A percentile compares a stretch with the other conserved stretches of the same genome.
Conservation (phyloP, 1,139 yeast genomes). For the Suhomyces taliae region DNA sequence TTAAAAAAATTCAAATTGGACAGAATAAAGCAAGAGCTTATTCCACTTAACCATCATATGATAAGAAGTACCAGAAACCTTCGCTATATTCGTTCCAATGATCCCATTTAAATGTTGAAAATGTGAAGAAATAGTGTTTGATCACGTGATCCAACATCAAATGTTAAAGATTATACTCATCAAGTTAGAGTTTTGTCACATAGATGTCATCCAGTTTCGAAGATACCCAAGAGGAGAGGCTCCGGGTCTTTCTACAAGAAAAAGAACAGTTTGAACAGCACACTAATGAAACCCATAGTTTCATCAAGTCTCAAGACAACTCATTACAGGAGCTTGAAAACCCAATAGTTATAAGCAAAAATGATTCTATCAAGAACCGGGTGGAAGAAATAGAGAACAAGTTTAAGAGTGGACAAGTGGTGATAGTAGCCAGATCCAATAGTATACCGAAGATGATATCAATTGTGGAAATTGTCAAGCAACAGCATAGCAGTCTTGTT, state of each 20-base stretch:
- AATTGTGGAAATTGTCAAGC: constrained; percentile 29
- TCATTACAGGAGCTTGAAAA: background rate
- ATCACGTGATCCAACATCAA: too few species aligned
- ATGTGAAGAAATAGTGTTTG: too few species aligned
- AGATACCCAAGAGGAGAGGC: constrained; percentile 1
- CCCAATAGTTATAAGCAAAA: constrained; percentile 22
- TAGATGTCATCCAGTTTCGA: background rate
- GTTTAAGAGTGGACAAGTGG: constrained; percentile 10
- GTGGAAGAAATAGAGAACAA: constrained; percentile 17
- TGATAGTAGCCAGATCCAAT: constrained; percentile 20
- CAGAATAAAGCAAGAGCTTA: too few species aligned
- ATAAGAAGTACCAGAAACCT: too few species aligned
- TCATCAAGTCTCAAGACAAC: background rate
- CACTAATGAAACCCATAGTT: background rate
- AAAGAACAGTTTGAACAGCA: constrained; percentile 2
- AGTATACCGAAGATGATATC: constrained; percentile 27
- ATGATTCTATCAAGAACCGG: constrained; percentile 26
- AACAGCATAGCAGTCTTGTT: constrained; percentile 1
- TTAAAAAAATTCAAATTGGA: too few species aligned
- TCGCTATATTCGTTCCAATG: too few species aligned
- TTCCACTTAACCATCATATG: too few species aligned
- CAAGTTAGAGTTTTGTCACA: background rate
- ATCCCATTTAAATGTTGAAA: too few species aligned
- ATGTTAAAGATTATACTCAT: too few species aligned
- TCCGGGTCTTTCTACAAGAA: constrained; percentile 3